Percentiles rank a stretch among this genome's conserved stretches.
Conservation (phyloP, 2,329 filamentous ascomycete species). For the Phialocephala subalpina region DNA sequence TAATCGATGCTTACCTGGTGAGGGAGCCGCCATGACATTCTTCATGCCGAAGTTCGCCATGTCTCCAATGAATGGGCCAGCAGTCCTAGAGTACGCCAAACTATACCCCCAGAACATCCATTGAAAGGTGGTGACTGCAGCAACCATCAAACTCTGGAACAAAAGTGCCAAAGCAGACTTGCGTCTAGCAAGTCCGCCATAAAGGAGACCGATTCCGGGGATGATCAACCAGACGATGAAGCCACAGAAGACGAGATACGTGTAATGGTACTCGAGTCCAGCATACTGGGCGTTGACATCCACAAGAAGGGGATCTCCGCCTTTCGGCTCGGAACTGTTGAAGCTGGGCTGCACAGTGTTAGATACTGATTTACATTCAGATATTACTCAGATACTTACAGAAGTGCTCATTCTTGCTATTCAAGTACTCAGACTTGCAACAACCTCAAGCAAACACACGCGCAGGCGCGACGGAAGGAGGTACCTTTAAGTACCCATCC, state of each 20-base stretch:
- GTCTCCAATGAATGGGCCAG: constrained; percentile 68
- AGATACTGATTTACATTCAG: constrained; percentile 2
- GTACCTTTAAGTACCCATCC: constrained; percentile 17
- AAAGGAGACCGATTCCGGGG: constrained; percentile 70
- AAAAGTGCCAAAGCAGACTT: constrained; percentile 69
- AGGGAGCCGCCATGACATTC: constrained; percentile 67
- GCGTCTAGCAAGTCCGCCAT: constrained; percentile 67
- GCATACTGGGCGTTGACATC: constrained; percentile 62
- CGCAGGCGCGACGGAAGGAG: constrained; percentile 6
- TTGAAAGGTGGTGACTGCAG: constrained; percentile 62
- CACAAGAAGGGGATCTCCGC: constrained; percentile 59
- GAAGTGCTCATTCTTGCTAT: constrained; percentile 29
- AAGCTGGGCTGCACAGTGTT: constrained; percentile 34
- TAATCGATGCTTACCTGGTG: too few species aligned
- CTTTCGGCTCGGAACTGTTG: constrained; percentile 51
- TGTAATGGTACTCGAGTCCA: constrained; percentile 67
- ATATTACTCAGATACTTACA: constrained; percentile 15
- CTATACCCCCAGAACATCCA: constrained; percentile 72
- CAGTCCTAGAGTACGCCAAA: constrained; percentile 66
- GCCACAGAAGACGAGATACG: constrained; percentile 64
- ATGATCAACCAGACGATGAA: constrained; percentile 73
- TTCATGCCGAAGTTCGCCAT: constrained; percentile 68
- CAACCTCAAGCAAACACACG: neutral
- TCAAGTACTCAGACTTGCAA: constrained; percentile 5
- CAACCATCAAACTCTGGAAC: constrained; percentile 68